These are phyloP conservation scores for Silene latifolia DNA, from an alignment of 148 eudicot species.

Conservation along the genomic window DNA sequence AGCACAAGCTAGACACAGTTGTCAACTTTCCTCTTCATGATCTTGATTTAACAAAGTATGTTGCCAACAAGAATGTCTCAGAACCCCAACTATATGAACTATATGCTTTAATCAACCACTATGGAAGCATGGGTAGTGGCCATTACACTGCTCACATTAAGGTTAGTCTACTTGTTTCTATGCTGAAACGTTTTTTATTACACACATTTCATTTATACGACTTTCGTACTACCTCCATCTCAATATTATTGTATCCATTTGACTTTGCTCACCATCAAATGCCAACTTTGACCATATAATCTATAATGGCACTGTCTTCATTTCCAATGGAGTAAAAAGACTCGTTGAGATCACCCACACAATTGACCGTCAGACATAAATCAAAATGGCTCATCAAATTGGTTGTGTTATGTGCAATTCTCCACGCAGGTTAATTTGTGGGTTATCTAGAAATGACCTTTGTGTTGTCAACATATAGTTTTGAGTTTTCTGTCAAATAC, in stretches of 20 bases:
- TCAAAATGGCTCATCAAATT: too few species aligned
- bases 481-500: too few species aligned
- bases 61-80: slow-evolving; percentile 75
- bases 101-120: slow-evolving; percentile 90
- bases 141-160: slow-evolving; percentile 95
- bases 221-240: background rate
- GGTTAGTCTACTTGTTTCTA: slow-evolving; percentile 43
- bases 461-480: too few species aligned
- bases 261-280: too few species aligned
- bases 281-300: background rate
- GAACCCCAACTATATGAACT: slow-evolving; percentile 79
- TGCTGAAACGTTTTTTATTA: background rate
- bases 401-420: background rate
- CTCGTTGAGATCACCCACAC: background rate
- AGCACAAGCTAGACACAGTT: slow-evolving; percentile 83
- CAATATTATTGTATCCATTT: background rate
- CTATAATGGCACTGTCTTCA: background rate
- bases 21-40: slow-evolving; percentile 89
- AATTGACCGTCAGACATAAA: background rate
- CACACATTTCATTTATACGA: background rate
- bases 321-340: background rate
- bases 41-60: slow-evolving; percentile 81
- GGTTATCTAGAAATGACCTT: too few species aligned
- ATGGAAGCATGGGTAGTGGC: slow-evolving; percentile 96
- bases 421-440: background rate